Evolutionary conservation across 768 basidiomycete genomes (phyloP).

Genomic region (Mycena vitilis): DNA sequence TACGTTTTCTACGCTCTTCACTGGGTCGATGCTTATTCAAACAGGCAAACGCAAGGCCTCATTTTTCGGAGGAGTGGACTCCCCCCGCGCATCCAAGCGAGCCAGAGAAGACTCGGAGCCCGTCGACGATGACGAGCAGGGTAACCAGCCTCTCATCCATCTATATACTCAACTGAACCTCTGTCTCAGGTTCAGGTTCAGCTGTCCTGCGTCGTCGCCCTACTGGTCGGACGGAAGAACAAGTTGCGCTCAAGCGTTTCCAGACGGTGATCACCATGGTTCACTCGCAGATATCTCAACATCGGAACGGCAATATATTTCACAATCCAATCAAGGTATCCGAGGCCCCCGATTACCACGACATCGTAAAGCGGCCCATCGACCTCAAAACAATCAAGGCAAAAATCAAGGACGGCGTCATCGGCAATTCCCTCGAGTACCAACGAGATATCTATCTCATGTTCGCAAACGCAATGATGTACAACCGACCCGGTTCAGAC

Average conservation of each 20-base stretch:
- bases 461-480: slow-evolving; percentile 99
- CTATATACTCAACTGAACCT: slow-evolving; percentile 16
- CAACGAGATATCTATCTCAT: slow-evolving; percentile 92
- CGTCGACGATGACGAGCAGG: slow-evolving; percentile 72
- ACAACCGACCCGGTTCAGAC: slow-evolving; percentile 87
- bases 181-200: slow-evolving; percentile 19
- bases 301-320: slow-evolving; percentile 91
- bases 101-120: slow-evolving; percentile 76
- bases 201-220: slow-evolving; percentile 49
- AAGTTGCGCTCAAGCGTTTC: slow-evolving; percentile 75
- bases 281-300: slow-evolving; percentile 84
- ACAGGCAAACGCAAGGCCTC: slow-evolving; percentile 77
- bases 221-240: slow-evolving; percentile 55
- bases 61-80: slow-evolving; percentile 62
- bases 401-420: slow-evolving; percentile 85
- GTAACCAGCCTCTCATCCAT: slow-evolving; percentile 41
- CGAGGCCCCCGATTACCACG: slow-evolving; percentile 92
- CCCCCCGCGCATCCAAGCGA: slow-evolving; percentile 67
- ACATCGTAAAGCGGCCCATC: slow-evolving; percentile 95
- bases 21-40: not conserved
- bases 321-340: slow-evolving; percentile 89
- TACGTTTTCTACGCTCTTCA: not conserved
- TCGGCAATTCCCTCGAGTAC: slow-evolving; percentile 86
- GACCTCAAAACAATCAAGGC: slow-evolving; percentile 93
- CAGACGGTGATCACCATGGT: slow-evolving; percentile 86